These are phyloP conservation scores for Aspergillus luchuensis DNA, from an alignment of 2,329 filamentous ascomycete genomes.

Conservation along the genomic window DNA sequence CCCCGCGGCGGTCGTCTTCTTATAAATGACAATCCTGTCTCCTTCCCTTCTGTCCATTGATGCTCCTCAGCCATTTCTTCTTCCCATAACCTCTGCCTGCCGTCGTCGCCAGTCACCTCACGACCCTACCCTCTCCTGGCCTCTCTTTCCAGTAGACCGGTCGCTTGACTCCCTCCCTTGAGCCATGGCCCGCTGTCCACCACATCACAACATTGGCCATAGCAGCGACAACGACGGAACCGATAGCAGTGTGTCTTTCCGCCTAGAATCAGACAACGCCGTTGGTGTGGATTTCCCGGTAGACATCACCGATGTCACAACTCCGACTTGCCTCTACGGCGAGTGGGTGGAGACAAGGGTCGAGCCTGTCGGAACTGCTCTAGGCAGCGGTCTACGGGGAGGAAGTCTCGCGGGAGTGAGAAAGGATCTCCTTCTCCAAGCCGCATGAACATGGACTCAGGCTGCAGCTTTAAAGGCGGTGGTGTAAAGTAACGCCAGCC, in stretches of 20 bases:
- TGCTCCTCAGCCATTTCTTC: too few species aligned
- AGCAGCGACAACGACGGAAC: too few species aligned
- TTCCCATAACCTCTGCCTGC: too few species aligned
- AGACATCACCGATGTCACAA: constrained; percentile 6
- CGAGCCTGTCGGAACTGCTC: constrained; percentile 1
- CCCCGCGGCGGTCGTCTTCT: too few species aligned
- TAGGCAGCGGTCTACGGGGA: not conserved
- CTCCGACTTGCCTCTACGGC: constrained; percentile 2
- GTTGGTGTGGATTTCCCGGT: not conserved
- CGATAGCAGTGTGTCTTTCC: not conserved
- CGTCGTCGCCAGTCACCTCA: too few species aligned
- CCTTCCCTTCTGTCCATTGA: too few species aligned
- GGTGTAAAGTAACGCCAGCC: not conserved
- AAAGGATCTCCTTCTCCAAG: not conserved
- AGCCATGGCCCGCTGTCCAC: too few species aligned
- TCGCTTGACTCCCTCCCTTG: too few species aligned
- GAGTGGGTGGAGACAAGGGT: not conserved
- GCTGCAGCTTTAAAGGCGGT: not conserved
- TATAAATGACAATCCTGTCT: too few species aligned
- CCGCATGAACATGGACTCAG: not conserved
- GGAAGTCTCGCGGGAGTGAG: not conserved
- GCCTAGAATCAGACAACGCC: constrained; percentile 8
- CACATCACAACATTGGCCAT: too few species aligned
- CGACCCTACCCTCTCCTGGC: too few species aligned
- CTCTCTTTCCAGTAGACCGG: too few species aligned